These are phyloP conservation scores for Gonapodya sp. DNA, from an alignment of 192 early-diverging fungal species.

Conservation along the genomic window DNA sequence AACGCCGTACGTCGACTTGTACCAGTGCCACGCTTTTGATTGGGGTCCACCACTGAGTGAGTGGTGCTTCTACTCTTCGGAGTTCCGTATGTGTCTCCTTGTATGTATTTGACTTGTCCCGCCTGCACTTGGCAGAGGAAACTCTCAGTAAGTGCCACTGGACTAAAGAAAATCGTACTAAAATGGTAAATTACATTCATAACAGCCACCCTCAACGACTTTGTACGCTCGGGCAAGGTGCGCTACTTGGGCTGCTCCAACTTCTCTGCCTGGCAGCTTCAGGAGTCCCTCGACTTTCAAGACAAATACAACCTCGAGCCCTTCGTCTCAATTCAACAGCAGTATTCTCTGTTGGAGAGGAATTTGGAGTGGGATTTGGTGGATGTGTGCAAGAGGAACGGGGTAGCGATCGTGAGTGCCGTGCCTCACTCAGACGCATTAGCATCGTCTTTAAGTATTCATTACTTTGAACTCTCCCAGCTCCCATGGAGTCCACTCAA, in stretches of 20 bases:
- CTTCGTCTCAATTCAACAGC: background rate
- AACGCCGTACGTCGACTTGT: slow-evolving; percentile 38
- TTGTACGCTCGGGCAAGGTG: slow-evolving; percentile 52
- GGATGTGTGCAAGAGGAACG: background rate
- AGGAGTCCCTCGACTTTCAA: background rate
- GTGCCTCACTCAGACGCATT: no score
- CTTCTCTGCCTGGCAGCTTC: background rate
- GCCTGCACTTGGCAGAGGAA: background rate
- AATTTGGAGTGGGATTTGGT: background rate
- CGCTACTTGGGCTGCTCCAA: slow-evolving; percentile 34
- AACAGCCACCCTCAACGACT: slow-evolving; percentile 43
- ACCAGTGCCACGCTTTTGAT: slow-evolving; percentile 35
- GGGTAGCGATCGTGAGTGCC: background rate
- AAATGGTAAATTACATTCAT: background rate
- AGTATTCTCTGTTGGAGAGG: background rate
- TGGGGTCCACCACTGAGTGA: slow-evolving; percentile 19
- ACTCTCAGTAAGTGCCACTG: slow-evolving; percentile 33
- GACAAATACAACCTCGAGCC: slow-evolving; percentile 1
- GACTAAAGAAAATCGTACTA: background rate
- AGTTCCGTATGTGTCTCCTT: background rate
- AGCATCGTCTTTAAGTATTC: no score
- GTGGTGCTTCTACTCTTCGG: background rate
- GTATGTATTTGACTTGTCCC: no score
- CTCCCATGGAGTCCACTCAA: background rate
- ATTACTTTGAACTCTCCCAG: no score